A percentile compares a stretch with the other conserved stretches of the same genome.
These are phyloP conservation scores for Rhodotorula sp. DNA, from an alignment of 1,284 basidiomycete species.

Conservation along the genomic window DNA sequence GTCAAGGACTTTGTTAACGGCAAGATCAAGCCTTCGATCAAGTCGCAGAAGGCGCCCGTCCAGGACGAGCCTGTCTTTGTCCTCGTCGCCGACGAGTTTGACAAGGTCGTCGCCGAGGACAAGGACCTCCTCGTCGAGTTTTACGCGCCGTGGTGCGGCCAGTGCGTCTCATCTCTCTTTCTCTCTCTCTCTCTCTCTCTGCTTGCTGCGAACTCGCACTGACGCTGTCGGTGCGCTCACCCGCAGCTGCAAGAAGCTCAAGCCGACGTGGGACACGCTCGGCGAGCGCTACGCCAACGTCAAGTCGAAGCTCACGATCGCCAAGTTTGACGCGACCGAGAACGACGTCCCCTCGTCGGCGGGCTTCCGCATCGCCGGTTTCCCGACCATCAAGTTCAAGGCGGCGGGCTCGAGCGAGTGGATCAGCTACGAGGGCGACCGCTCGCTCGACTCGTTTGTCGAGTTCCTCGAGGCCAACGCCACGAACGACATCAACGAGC, in stretches of 20 bases:
- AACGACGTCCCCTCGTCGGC: slow-evolving; percentile 90
- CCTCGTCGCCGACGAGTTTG: slow-evolving; percentile 88
- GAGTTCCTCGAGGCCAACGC: slow-evolving; percentile 80
- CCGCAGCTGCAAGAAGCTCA: slow-evolving; percentile 80
- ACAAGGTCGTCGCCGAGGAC: slow-evolving; percentile 80
- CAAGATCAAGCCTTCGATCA: slow-evolving; percentile 78
- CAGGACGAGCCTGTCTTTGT: slow-evolving; percentile 83
- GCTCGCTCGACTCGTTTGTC: slow-evolving; percentile 78
- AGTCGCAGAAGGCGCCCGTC: slow-evolving; percentile 83
- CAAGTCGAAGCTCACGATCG: slow-evolving; percentile 80
- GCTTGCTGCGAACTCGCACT: not conserved
- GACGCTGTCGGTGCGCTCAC: not conserved
- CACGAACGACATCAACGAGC: slow-evolving; percentile 59
- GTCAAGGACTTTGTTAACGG: slow-evolving; percentile 70
- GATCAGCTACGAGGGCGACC: slow-evolving; percentile 90
- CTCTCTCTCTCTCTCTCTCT: not conserved
- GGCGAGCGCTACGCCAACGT: slow-evolving; percentile 78
- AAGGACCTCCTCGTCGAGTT: slow-evolving; percentile 98
- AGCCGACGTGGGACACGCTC: slow-evolving; percentile 89
- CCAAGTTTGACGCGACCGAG: slow-evolving; percentile 94
- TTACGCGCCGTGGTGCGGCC: slow-evolving; percentile 86
- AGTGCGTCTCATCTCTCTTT: slow-evolving; percentile 39
- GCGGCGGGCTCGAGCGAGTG: slow-evolving; percentile 82
- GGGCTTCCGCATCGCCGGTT: slow-evolving; percentile 62
- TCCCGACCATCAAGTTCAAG: slow-evolving; percentile 89